Percentiles rank a stretch among this genome's conserved stretches.
These are phyloP conservation scores for Fusarium irregulare DNA, from an alignment of 2,329 filamentous ascomycete species.

Conservation along the genomic window DNA sequence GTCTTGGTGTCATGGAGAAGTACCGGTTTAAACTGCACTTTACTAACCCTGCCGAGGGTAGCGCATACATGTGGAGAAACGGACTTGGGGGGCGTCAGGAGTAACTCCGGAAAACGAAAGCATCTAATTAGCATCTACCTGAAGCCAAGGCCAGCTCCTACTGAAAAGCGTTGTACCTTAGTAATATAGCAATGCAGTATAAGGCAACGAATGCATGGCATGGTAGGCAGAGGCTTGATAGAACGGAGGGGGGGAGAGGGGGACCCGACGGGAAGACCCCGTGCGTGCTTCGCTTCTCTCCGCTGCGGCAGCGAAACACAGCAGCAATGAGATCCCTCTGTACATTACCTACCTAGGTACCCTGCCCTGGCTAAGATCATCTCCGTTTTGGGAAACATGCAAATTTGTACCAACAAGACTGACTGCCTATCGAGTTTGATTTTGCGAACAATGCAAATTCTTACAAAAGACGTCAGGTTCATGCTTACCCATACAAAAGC, in stretches of 20 bases:
- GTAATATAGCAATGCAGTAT: not conserved
- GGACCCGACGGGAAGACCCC: conserved; percentile 1
- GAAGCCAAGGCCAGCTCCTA: not conserved
- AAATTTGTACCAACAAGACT: not conserved
- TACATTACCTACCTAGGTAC: not conserved
- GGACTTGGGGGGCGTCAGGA: conserved; percentile 9
- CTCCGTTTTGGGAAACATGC: not conserved
- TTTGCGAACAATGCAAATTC: not conserved
- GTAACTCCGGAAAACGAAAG: conserved; percentile 7
- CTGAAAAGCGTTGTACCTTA: not conserved
- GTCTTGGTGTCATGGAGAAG: conserved; percentile 1
- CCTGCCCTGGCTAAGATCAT: conserved; percentile 3
- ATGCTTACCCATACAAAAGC: not conserved
- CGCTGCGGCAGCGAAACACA: not conserved
- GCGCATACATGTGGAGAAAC: conserved; percentile 17
- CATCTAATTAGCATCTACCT: not conserved
- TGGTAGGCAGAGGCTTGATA: not conserved
- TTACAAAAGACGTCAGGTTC: not conserved
- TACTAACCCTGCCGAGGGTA: conserved; percentile 11
- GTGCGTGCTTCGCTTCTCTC: conserved; percentile 22
- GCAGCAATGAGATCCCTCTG: not conserved
- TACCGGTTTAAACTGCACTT: conserved; percentile 2
- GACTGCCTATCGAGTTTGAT: not conserved
- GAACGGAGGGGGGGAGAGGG: not conserved
- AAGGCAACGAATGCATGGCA: not conserved